Conservation (phyloP, 306 rosid genomes). For the Hippophae tibetana region DNA sequence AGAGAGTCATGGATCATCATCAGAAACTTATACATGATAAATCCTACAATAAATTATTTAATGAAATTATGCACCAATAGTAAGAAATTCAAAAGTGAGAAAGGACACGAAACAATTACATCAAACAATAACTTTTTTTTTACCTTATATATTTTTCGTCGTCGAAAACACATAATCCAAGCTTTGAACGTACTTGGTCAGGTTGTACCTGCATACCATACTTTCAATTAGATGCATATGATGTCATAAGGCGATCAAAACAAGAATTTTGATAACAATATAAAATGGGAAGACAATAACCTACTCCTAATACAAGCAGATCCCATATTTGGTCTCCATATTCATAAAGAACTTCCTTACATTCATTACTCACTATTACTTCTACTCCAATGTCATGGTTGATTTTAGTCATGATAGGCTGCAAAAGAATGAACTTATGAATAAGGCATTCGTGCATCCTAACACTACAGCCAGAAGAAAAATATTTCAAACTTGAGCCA, state of each 20-base stretch:
- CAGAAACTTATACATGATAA: too few relatives aligned
- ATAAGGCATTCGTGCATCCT: not conserved
- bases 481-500: not conserved
- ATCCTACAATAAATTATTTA: too few relatives aligned
- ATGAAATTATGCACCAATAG: too few relatives aligned
- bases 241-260: not conserved
- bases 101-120: too few relatives aligned
- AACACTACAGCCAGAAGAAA: slow-evolving; percentile 13
- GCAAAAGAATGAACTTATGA: slow-evolving; percentile 8
- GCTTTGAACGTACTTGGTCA: too few relatives aligned
- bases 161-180: too few relatives aligned
- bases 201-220: too few relatives aligned
- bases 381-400: slow-evolving; percentile 90
- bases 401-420: slow-evolving; percentile 68
- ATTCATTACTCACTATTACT: slow-evolving; percentile 67
- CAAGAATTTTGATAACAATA: not conserved
- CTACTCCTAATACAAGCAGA: slow-evolving; percentile 60
- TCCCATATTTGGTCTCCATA: slow-evolving; percentile 87
- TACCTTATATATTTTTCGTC: too few relatives aligned
- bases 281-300: slow-evolving; percentile 8
- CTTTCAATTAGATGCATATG: not conserved
- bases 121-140: too few relatives aligned
- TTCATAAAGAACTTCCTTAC: slow-evolving; percentile 56
- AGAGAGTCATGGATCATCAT: too few relatives aligned
- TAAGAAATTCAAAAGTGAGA: not conserved